Evolutionary conservation across 73 alveolate species (phyloP).

Genomic region (Tetrahymena malaccensis): DNA sequence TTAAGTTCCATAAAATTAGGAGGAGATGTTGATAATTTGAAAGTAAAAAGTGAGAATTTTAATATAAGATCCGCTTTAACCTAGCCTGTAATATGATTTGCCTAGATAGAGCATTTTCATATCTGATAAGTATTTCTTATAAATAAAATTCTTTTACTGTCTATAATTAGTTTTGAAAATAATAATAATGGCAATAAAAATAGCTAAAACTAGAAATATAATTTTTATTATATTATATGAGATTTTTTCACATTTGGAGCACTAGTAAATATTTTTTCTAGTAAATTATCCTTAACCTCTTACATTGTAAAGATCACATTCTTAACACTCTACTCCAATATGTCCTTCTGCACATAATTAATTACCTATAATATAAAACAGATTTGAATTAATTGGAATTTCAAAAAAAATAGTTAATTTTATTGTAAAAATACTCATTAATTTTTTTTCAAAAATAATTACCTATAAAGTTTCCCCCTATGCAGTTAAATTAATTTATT

Average conservation of each 20-base stretch:
- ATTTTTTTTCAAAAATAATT: no score
- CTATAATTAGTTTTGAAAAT: not conserved
- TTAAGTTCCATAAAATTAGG: not conserved
- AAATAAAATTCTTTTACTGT: not conserved
- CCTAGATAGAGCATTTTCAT: not conserved
- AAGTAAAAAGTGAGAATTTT: not conserved
- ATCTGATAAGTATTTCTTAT: not conserved
- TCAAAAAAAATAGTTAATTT: no score
- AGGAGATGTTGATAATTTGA: not conserved
- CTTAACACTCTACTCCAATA: not conserved
- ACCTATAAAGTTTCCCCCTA: not conserved
- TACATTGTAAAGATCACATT: not conserved
- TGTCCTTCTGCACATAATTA: not conserved
- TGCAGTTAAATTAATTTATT: not conserved
- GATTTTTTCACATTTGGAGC: not conserved
- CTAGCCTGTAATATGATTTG: not conserved
- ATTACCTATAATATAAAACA: no score
- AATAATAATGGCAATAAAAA: not conserved
- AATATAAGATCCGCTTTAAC: not conserved
- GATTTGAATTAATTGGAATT: no score
- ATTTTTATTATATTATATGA: not conserved
- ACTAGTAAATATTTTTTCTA: not conserved
- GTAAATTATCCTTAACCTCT: not conserved
- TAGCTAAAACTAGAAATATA: not conserved
- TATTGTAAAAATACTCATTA: no score